These are phyloP conservation scores for Phytopythium sindhum DNA, from an alignment of 352 stramenopile genomes.

Conservation along the genomic window DNA sequence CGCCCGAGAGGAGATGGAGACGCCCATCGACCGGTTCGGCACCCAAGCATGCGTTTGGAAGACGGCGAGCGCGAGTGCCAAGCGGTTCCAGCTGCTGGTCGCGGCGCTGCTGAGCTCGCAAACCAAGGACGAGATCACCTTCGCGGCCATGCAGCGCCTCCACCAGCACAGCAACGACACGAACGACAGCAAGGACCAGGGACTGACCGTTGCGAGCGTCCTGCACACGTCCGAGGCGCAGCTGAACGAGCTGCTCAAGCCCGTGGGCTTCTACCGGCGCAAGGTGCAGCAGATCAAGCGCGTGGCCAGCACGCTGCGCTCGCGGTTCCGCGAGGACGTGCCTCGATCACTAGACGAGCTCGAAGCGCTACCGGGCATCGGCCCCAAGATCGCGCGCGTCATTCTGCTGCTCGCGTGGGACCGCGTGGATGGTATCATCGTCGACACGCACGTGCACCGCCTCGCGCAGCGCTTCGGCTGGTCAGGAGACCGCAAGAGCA, in stretches of 20 bases:
- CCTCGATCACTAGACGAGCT: slow-evolving; percentile 40
- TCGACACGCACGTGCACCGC: slow-evolving; percentile 80
- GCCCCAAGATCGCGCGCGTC: slow-evolving; percentile 72
- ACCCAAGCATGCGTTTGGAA: slow-evolving; percentile 58
- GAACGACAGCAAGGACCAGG: slow-evolving; percentile 4
- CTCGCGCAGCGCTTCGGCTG: slow-evolving; percentile 60
- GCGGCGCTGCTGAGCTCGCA: slow-evolving; percentile 69
- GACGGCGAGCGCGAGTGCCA: slow-evolving; percentile 9
- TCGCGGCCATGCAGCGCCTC: slow-evolving; percentile 67
- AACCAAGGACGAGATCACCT: slow-evolving; percentile 65
- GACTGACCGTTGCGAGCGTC: slow-evolving; percentile 49
- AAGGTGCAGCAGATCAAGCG: slow-evolving; percentile 67
- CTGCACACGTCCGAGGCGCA: slow-evolving; percentile 21
- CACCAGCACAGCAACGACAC: slow-evolving; percentile 24
- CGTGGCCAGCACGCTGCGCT: slow-evolving; percentile 38
- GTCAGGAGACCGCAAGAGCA: slow-evolving; percentile 15
- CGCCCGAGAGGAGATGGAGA: slow-evolving; percentile 27
- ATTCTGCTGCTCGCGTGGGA: slow-evolving; percentile 62
- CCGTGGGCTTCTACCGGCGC: slow-evolving; percentile 70
- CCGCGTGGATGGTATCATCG: slow-evolving; percentile 60
- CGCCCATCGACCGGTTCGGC: slow-evolving; percentile 64
- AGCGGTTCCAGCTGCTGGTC: slow-evolving; percentile 65
- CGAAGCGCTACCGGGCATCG: slow-evolving; percentile 52
- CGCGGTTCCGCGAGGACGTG: slow-evolving; percentile 42
- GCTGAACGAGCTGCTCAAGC: slow-evolving; percentile 49